Evolutionary conservation across 768 basidiomycete species (phyloP).

Genomic region (Tulasnella sp.): DNA sequence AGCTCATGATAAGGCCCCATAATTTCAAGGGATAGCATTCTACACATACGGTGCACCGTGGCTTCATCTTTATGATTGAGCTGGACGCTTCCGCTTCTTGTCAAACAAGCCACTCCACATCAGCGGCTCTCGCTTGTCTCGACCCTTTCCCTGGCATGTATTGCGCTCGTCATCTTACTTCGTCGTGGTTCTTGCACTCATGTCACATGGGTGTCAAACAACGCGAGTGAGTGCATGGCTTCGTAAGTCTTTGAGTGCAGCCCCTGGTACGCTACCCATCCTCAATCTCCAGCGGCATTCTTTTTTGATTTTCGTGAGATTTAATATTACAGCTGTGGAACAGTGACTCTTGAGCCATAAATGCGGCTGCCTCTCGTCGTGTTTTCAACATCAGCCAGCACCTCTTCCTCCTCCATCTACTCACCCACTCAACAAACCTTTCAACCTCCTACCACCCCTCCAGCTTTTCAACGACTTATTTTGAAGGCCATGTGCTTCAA

Average conservation of each 20-base stretch:
- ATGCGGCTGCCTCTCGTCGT: not conserved
- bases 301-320: constrained; percentile 8
- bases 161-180: not conserved
- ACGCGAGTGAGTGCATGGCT: constrained; percentile 3
- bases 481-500: constrained; percentile 3
- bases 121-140: not conserved
- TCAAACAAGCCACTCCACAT: constrained; percentile 5
- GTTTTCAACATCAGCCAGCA: not conserved
- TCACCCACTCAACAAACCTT: not conserved
- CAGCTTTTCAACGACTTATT: not conserved
- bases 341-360: constrained; percentile 6
- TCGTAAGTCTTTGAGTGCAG: not conserved
- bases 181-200: not conserved
- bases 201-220: constrained; percentile 7
- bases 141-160: constrained; percentile 1
- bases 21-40: not conserved
- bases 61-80: constrained; percentile 1
- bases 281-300: constrained; percentile 4
- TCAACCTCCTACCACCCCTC: not conserved
- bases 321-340: not conserved
- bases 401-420: constrained; percentile 4
- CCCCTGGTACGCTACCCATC: not conserved
- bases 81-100: constrained; percentile 1
- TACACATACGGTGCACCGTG: not conserved
- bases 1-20: constrained; percentile 2